phyloP scores from a whole-genome alignment of 2,329 filamentous ascomycete genomes.

The Periglandula ipomoeae region DNA sequence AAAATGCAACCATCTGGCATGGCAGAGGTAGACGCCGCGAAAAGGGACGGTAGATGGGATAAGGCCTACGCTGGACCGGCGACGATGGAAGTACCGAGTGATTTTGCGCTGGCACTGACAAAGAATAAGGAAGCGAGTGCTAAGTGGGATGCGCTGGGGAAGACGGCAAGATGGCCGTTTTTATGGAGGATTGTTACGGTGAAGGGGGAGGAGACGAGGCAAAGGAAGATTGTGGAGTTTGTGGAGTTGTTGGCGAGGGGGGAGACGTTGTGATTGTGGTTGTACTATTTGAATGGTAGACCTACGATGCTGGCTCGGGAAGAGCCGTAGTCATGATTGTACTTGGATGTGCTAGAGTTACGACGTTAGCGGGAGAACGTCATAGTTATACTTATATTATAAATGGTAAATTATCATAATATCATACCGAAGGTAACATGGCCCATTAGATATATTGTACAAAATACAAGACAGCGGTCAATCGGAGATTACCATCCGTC shows the following conservation, averaged over 20 bases:
- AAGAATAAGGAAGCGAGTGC: too few species aligned
- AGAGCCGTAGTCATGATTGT: too few species aligned
- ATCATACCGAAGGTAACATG: background rate
- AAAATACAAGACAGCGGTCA: background rate
- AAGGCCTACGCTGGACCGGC: constrained; percentile 44
- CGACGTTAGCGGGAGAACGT: too few species aligned
- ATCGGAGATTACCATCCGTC: constrained; percentile 12
- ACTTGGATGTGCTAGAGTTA: too few species aligned
- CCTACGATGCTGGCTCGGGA: too few species aligned
- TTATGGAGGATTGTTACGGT: constrained; percentile 35
- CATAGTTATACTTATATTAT: background rate
- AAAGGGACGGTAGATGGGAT: constrained; percentile 48
- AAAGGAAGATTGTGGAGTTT: constrained; percentile 30
- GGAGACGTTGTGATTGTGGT: constrained; percentile 13
- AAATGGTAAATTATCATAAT: background rate
- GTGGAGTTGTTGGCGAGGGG: constrained; percentile 28
- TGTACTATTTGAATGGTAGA: too few species aligned
- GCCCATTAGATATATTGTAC: background rate
- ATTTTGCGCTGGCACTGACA: too few species aligned
- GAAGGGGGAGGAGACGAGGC: constrained; percentile 25
- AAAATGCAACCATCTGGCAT: constrained; percentile 40
- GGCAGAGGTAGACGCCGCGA: constrained; percentile 43
- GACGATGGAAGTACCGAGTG: constrained; percentile 35
- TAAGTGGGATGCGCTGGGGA: too few species aligned
- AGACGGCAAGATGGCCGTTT: constrained; percentile 35